A percentile compares a stretch with the other conserved stretches of the same genome.
Conservation (phyloP, 345 rosid genomes). For the Anastatica hierochuntica region DNA sequence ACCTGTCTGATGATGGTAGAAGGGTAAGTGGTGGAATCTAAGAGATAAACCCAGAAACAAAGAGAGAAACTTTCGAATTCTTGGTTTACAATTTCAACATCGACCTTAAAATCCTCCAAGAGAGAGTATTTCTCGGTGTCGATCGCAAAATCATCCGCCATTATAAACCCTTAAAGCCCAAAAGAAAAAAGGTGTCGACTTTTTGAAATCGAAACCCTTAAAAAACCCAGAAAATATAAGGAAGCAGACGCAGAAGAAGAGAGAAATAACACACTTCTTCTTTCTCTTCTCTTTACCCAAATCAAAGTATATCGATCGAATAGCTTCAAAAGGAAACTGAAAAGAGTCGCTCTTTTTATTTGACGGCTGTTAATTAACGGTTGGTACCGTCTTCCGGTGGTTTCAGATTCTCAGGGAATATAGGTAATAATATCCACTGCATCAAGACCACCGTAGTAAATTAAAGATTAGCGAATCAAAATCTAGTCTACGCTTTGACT, state of each 20-base stretch:
- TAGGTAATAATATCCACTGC: slow-evolving; percentile 5
- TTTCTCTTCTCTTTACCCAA: slow-evolving; percentile 7
- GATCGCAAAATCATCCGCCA: slow-evolving; percentile 35
- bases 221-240: slow-evolving; percentile 4
- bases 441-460: slow-evolving; percentile 4
- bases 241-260: not conserved
- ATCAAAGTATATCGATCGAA: slow-evolving; percentile 11
- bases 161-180: slow-evolving; percentile 1
- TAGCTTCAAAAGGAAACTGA: slow-evolving; percentile 3
- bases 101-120: slow-evolving; percentile 40
- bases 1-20: slow-evolving; percentile 53
- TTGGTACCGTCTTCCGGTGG: slow-evolving; percentile 35
- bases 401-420: slow-evolving; percentile 4
- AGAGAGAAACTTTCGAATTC: slow-evolving; percentile 36
- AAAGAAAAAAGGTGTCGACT: not conserved
- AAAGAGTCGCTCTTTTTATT: not conserved
- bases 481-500: too few species aligned
- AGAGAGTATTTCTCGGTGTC: slow-evolving; percentile 31
- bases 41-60: slow-evolving; percentile 64
- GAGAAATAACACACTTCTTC: not conserved
- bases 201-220: slow-evolving; percentile 15
- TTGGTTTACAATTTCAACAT: slow-evolving; percentile 31
- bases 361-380: slow-evolving; percentile 59
- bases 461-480: too few species aligned
- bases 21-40: slow-evolving; percentile 41